Conservation (phyloP, 495 filamentous ascomycete species). For the Trichoderma parareesei region DNA sequence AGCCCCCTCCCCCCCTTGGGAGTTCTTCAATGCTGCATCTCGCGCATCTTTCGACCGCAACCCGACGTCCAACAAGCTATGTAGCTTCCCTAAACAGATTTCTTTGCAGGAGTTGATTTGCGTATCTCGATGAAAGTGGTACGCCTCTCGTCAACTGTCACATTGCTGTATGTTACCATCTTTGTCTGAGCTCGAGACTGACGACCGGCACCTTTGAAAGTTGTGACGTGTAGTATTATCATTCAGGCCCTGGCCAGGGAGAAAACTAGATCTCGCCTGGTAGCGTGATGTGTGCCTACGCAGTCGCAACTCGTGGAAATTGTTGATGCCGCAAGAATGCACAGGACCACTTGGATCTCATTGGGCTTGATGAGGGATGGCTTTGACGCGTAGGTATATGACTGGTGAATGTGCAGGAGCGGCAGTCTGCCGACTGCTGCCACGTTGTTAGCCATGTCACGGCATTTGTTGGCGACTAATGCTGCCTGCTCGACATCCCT, state of each 20-base stretch:
- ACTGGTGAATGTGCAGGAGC: background rate
- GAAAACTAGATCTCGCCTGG: no score
- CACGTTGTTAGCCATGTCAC: conserved; percentile 3
- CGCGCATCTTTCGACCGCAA: background rate
- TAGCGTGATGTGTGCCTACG: no score
- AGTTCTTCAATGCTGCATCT: background rate
- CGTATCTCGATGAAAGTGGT: background rate
- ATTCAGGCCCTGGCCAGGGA: background rate
- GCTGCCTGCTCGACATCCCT: no score
- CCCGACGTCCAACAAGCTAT: background rate
- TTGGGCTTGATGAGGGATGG: background rate
- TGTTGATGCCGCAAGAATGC: no score
- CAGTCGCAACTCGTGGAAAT: no score
- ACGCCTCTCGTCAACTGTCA: background rate
- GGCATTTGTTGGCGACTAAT: background rate
- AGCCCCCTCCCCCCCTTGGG: background rate
- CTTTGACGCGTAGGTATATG: background rate
- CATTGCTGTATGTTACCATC: background rate
- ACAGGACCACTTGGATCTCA: background rate
- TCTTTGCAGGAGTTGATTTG: background rate
- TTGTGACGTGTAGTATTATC: background rate
- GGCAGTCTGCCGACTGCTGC: conserved; percentile 3
- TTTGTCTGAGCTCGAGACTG: background rate
- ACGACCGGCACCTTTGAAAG: background rate
- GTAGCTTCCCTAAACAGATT: conserved; percentile 1